Conservation (phyloP, 2,329 filamentous ascomycete species). For the Aspergillus neoniger region DNA sequence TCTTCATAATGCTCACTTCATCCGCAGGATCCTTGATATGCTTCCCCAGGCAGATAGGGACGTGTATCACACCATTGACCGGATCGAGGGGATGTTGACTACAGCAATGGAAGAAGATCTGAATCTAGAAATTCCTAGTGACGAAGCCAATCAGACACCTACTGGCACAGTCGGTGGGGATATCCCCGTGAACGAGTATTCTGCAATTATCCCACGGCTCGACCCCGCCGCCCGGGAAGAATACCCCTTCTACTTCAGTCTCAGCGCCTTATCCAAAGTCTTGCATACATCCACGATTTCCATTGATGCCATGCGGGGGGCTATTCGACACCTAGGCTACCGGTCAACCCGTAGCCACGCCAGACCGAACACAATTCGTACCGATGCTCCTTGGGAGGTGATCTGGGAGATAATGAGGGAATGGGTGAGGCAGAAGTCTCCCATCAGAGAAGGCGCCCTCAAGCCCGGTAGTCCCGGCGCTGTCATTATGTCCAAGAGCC, state of each 20-base stretch:
- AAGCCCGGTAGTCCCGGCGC: slow-evolving; percentile 71
- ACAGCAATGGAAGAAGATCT: slow-evolving; percentile 78
- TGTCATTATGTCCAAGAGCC: slow-evolving; percentile 61
- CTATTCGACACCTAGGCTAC: slow-evolving; percentile 78
- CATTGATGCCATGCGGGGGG: slow-evolving; percentile 78
- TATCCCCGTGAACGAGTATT: slow-evolving; percentile 22
- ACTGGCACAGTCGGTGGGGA: slow-evolving; percentile 12
- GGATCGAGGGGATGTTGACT: slow-evolving; percentile 88
- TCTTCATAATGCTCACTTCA: slow-evolving; percentile 80
- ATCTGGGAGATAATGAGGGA: slow-evolving; percentile 94
- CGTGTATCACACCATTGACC: slow-evolving; percentile 75
- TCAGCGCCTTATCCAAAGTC: slow-evolving; percentile 71
- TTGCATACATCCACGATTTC: slow-evolving; percentile 78
- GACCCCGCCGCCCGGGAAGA: slow-evolving; percentile 68
- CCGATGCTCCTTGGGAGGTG: slow-evolving; percentile 84
- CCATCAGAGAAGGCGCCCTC: slow-evolving; percentile 72
- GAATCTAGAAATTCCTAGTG: slow-evolving; percentile 23
- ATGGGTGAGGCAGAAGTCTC: slow-evolving; percentile 79
- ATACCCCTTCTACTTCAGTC: slow-evolving; percentile 84
- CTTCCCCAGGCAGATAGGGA: slow-evolving; percentile 67
- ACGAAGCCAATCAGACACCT: slow-evolving; percentile 16
- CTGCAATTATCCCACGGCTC: slow-evolving; percentile 47
- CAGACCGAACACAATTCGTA: slow-evolving; percentile 87
- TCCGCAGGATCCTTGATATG: slow-evolving; percentile 73
- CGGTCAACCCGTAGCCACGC: slow-evolving; percentile 83